Evolutionary conservation across 257 asterid species (phyloP).

Genomic region (Osmanthus fragrans): DNA sequence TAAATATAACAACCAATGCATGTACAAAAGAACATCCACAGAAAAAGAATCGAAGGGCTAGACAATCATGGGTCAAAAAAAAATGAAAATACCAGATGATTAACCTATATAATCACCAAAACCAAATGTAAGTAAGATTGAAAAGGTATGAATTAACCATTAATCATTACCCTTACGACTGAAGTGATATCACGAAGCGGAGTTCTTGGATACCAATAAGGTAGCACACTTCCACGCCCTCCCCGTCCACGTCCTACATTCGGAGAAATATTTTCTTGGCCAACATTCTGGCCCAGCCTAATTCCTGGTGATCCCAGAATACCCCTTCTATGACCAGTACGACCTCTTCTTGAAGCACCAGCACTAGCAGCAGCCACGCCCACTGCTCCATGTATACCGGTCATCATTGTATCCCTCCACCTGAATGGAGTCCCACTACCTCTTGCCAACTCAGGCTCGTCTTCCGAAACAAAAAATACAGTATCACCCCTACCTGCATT

Average conservation of each 20-base stretch:
- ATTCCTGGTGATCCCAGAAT: conserved; percentile 39
- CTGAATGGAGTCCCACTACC: conserved; percentile 37
- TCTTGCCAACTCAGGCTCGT: conserved; percentile 34
- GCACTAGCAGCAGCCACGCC: conserved; percentile 17
- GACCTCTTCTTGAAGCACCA: background rate
- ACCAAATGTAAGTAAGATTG: background rate
- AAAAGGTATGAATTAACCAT: background rate
- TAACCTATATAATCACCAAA: background rate
- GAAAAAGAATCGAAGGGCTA: background rate
- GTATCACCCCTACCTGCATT: conserved; percentile 22
- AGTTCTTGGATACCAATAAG: conserved; percentile 70
- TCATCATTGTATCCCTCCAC: conserved; percentile 47
- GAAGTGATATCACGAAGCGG: conserved; percentile 67
- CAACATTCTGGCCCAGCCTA: conserved; percentile 31
- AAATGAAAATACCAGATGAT: background rate
- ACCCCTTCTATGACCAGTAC: conserved; percentile 24
- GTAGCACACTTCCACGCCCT: conserved; percentile 47
- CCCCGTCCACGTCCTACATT: conserved; percentile 39
- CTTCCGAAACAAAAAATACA: conserved; percentile 28
- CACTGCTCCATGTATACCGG: conserved; percentile 31
- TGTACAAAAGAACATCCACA: background rate
- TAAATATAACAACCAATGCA: background rate
- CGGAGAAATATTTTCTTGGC: conserved; percentile 52
- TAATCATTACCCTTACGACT: conserved; percentile 52
- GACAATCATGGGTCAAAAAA: background rate